A percentile compares a stretch with the other conserved stretches of the same genome.
phyloP scores from a whole-genome alignment of 495 filamentous ascomycete species.

The Lophiostoma macrostomum region DNA sequence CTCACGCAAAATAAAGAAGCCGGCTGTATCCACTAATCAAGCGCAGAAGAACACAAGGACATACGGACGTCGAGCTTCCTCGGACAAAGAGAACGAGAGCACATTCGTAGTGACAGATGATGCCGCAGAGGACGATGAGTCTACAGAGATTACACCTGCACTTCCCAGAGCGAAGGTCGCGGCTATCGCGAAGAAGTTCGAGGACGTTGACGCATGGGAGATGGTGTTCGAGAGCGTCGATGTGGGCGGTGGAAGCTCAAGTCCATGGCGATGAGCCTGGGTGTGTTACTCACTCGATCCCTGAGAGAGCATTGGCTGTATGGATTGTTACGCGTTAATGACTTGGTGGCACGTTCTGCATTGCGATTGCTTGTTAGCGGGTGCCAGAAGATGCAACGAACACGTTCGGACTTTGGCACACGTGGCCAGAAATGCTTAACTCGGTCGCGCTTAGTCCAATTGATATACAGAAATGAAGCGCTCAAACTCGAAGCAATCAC shows the following conservation, averaged over 20 bases:
- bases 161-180: constrained; percentile 42
- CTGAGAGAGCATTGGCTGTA: not conserved
- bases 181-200: constrained; percentile 55
- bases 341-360: too few relatives aligned
- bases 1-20: constrained; percentile 5
- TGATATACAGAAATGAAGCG: too few relatives aligned
- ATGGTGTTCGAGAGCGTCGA: constrained; percentile 64
- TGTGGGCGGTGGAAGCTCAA: constrained; percentile 18
- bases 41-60: constrained; percentile 34
- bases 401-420: too few relatives aligned
- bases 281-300: too few relatives aligned
- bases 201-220: constrained; percentile 67
- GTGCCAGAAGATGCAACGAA: too few relatives aligned
- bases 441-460: too few relatives aligned
- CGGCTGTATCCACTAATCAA: not conserved
- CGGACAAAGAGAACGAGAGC: constrained; percentile 51
- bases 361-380: too few relatives aligned
- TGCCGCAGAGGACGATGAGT: constrained; percentile 32
- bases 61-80: constrained; percentile 36
- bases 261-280: constrained; percentile 31
- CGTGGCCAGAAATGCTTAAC: too few relatives aligned
- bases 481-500: too few relatives aligned
- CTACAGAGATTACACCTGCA: constrained; percentile 34
- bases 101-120: constrained; percentile 14
- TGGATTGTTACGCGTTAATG: not conserved